These are phyloP conservation scores for Pythium rhizo-oryzae DNA, from an alignment of 352 stramenopile genomes.

Conservation along the genomic window DNA sequence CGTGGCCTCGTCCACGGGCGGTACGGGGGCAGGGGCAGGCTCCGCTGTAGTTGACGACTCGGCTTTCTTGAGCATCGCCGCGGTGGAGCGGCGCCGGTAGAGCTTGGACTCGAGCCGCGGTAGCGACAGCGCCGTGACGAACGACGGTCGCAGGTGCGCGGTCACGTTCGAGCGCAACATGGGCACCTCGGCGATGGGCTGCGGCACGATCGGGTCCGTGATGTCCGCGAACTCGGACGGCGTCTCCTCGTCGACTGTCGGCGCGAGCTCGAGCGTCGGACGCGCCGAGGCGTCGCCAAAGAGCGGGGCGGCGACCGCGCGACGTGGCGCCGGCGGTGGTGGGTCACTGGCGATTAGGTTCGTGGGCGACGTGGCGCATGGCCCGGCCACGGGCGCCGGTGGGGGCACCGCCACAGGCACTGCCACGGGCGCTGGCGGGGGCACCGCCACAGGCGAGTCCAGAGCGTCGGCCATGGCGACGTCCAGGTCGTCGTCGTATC, in stretches of 20 bases:
- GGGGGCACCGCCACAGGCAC: background rate
- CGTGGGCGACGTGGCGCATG: background rate
- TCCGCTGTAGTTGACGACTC: background rate
- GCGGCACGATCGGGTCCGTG: slow-evolving; percentile 15
- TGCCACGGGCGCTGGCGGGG: background rate
- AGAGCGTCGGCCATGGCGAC: background rate
- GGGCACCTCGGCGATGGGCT: slow-evolving; percentile 25
- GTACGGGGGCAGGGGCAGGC: background rate
- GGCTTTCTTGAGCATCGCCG: slow-evolving; percentile 4
- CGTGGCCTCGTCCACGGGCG: background rate
- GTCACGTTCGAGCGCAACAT: slow-evolving; percentile 28
- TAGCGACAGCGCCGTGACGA: slow-evolving; percentile 21
- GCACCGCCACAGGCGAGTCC: background rate
- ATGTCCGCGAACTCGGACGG: background rate
- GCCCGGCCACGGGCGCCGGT: background rate
- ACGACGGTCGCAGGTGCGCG: slow-evolving; percentile 28
- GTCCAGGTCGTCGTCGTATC: background rate
- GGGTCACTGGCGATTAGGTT: background rate
- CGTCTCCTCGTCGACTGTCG: slow-evolving; percentile 10
- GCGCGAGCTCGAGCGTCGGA: slow-evolving; percentile 8
- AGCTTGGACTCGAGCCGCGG: slow-evolving; percentile 11
- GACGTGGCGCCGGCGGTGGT: slow-evolving; percentile 23
- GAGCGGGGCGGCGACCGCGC: slow-evolving; percentile 14
- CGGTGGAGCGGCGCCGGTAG: slow-evolving; percentile 20
- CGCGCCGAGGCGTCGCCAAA: slow-evolving; percentile 5